Evolutionary conservation across 1,139 yeast species (phyloP).

Genomic region (Diutina siamensis): DNA sequence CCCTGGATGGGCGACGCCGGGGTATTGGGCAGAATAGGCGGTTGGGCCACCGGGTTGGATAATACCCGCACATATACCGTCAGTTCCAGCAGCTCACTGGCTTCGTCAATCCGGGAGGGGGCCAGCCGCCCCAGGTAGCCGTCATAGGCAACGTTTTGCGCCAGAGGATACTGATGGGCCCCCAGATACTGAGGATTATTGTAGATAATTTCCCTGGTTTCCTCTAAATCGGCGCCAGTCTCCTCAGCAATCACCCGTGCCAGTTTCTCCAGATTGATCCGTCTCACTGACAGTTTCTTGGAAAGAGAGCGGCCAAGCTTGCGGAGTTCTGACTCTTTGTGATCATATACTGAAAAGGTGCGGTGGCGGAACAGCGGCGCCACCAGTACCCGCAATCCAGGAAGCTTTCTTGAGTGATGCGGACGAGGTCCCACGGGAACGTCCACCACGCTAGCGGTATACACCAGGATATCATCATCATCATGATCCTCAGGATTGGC

Average conservation of each 20-base stretch:
- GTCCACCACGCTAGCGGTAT: not conserved
- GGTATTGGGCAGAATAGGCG: too few species aligned
- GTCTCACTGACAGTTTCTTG: not conserved
- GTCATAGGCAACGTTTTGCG: not conserved
- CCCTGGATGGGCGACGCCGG: too few species aligned
- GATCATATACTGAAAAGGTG: not conserved
- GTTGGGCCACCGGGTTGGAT: not conserved
- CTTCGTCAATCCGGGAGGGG: not conserved
- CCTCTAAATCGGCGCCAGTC: not conserved
- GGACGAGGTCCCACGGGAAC: too few species aligned
- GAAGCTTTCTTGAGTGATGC: not conserved
- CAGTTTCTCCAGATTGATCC: not conserved
- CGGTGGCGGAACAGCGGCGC: constrained; percentile 2
- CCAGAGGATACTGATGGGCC: not conserved
- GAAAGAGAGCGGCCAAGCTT: constrained; percentile 2
- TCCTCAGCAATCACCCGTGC: not conserved
- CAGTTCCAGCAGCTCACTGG: not conserved
- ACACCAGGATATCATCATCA: not conserved
- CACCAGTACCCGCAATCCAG: not conserved
- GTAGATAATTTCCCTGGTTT: not conserved
- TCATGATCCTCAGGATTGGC: constrained; percentile 2
- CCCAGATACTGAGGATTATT: not conserved
- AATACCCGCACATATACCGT: not conserved
- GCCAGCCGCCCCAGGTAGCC: not conserved
- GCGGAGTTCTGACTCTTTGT: not conserved